A percentile compares a stretch with the other conserved stretches of the same genome.
These are phyloP conservation scores for Trypethelium eluteriae DNA, from an alignment of 495 filamentous ascomycete genomes.

Conservation along the genomic window DNA sequence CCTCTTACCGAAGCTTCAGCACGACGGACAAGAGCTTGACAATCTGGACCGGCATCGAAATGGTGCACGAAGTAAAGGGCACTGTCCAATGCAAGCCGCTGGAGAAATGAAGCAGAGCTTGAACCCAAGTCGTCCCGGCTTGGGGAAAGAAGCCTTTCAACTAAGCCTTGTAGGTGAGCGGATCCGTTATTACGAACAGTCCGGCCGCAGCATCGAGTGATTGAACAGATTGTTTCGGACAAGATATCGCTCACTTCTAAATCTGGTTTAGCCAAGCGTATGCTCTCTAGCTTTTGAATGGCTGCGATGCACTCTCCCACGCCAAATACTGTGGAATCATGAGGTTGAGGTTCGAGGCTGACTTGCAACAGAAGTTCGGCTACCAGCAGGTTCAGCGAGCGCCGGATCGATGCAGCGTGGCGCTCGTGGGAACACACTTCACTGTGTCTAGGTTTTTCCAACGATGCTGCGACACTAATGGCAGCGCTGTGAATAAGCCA, in stretches of 20 bases:
- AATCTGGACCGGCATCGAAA: not conserved
- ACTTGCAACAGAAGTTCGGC: slow-evolving; percentile 1
- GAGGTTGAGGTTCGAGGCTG: not conserved
- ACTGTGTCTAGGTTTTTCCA: not conserved
- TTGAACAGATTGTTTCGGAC: slow-evolving; percentile 9
- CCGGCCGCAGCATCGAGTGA: slow-evolving; percentile 11
- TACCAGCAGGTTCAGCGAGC: not conserved
- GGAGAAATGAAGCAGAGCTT: slow-evolving; percentile 27
- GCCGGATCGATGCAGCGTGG: not conserved
- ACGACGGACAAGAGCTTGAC: not conserved
- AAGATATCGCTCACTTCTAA: not conserved
- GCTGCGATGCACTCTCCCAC: not conserved
- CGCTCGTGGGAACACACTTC: not conserved
- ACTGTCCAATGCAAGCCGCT: slow-evolving; percentile 41
- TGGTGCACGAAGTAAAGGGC: slow-evolving; percentile 40
- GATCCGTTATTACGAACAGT: slow-evolving; percentile 3
- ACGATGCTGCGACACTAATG: slow-evolving; percentile 2
- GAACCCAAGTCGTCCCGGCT: not conserved
- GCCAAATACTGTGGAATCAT: not conserved
- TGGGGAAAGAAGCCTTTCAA: slow-evolving; percentile 7
- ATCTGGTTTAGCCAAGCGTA: not conserved
- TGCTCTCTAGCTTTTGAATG: not conserved
- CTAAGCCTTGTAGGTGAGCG: not conserved
- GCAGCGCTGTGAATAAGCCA: slow-evolving; percentile 9
- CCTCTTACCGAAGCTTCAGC: not conserved